Conservation (phyloP, 2,329 filamentous ascomycete genomes). For the Alternaria arbusti region DNA sequence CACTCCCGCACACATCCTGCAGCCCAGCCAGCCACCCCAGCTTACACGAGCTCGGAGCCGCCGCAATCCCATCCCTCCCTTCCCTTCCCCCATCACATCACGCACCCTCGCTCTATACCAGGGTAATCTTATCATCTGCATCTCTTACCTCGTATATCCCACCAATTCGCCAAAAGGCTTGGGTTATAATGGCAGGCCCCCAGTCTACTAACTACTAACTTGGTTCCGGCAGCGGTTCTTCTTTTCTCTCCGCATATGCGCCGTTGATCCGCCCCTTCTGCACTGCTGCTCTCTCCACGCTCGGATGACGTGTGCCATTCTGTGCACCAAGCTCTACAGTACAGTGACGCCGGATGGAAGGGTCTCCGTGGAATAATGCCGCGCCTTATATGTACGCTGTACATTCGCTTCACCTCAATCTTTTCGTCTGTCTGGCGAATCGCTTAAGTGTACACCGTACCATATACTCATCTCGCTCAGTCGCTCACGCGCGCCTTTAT, state of each 20-base stretch:
- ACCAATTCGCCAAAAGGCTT: slow-evolving; percentile 2
- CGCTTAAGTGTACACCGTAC: background rate
- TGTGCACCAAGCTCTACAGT: background rate
- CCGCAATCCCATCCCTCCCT: background rate
- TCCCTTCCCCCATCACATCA: background rate
- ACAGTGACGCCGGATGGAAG: background rate
- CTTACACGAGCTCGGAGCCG: slow-evolving; percentile 1
- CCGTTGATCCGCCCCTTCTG: background rate
- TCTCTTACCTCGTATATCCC: background rate
- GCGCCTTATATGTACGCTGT: background rate
- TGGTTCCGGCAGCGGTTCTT: background rate
- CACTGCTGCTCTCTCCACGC: background rate
- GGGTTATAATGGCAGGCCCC: background rate
- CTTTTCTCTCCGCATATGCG: background rate
- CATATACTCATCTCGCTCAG: background rate
- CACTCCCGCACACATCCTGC: background rate
- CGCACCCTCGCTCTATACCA: slow-evolving; percentile 4
- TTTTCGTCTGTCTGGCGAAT: background rate
- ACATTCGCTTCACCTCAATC: background rate
- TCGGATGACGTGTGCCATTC: background rate
- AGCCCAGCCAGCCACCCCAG: slow-evolving; percentile 1
- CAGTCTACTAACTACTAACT: background rate
- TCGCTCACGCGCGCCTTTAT: background rate
- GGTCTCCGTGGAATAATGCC: background rate
- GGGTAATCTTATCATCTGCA: slow-evolving; percentile 11